These are phyloP conservation scores for Aspergillus ibericus DNA, from an alignment of 2,329 filamentous ascomycete species.

Conservation along the genomic window DNA sequence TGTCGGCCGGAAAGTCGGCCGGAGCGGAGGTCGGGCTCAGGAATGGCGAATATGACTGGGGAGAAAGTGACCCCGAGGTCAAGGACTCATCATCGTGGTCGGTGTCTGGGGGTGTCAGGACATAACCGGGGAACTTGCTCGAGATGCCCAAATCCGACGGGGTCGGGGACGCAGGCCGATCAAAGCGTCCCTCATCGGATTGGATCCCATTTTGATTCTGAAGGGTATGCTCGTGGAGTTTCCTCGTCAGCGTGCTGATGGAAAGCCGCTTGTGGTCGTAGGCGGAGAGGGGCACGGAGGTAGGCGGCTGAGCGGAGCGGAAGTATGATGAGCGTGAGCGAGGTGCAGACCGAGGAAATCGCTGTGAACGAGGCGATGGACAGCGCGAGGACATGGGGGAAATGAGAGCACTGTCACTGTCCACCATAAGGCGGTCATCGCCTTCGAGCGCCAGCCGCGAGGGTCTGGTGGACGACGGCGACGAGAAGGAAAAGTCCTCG, in stretches of 20 bases:
- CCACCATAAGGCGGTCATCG: slow-evolving; percentile 37
- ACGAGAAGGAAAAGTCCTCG: slow-evolving; percentile 45
- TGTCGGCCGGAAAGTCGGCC: slow-evolving; percentile 18
- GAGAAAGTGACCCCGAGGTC: slow-evolving; percentile 64
- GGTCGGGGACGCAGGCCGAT: slow-evolving; percentile 21
- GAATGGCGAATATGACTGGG: slow-evolving; percentile 26
- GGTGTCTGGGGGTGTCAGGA: slow-evolving; percentile 40
- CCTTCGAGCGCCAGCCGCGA: slow-evolving; percentile 30
- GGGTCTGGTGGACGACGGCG: slow-evolving; percentile 33
- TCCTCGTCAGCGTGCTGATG: slow-evolving; percentile 41
- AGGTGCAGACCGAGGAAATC: slow-evolving; percentile 30
- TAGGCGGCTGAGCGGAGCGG: slow-evolving; percentile 39
- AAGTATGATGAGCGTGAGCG: slow-evolving; percentile 36
- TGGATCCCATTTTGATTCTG: slow-evolving; percentile 25
- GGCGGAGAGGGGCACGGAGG: slow-evolving; percentile 46
- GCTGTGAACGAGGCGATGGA: slow-evolving; percentile 40
- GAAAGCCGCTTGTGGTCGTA: slow-evolving; percentile 42
- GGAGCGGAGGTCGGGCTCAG: slow-evolving; percentile 33
- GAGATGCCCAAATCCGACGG: slow-evolving; percentile 13
- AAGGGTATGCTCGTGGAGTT: slow-evolving; percentile 43
- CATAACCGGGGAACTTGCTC: slow-evolving; percentile 24
- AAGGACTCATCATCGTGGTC: slow-evolving; percentile 51
- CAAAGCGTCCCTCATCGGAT: slow-evolving; percentile 9
- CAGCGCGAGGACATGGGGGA: slow-evolving; percentile 46
- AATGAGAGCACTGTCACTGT: slow-evolving; percentile 39